Evolutionary conservation across 202 grass and related monocot genomes (phyloP).

Genomic region (Schoenoplectus triqueter): DNA sequence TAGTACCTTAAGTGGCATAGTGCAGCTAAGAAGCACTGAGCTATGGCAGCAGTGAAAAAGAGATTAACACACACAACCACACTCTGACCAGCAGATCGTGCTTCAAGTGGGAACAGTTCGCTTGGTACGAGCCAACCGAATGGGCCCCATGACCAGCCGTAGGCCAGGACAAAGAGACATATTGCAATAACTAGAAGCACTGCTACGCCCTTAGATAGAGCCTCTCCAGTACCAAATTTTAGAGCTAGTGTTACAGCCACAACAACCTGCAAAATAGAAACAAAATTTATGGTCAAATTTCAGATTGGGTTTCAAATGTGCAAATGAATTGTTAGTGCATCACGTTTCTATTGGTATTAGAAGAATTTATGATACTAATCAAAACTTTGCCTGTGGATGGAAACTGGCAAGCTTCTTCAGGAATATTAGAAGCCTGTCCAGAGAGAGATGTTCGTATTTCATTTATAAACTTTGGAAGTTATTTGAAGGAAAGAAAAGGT

Average conservation of each 20-base stretch:
- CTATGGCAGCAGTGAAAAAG: slow-evolving; percentile 94
- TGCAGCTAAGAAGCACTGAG: slow-evolving; percentile 93
- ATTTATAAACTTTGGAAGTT: neutral
- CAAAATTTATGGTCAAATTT: neutral
- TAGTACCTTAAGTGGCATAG: slow-evolving; percentile 71
- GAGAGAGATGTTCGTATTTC: neutral
- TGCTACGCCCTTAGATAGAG: slow-evolving; percentile 58
- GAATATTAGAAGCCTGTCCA: neutral
- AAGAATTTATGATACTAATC: slow-evolving; percentile 1
- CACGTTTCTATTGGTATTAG: neutral
- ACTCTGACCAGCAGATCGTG: slow-evolving; percentile 90
- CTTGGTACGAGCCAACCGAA: slow-evolving; percentile 93
- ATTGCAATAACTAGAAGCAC: slow-evolving; percentile 75
- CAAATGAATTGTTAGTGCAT: neutral
- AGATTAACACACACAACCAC: slow-evolving; percentile 96
- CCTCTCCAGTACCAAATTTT: slow-evolving; percentile 66
- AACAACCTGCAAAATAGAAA: slow-evolving; percentile 49
- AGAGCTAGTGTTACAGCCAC: slow-evolving; percentile 70
- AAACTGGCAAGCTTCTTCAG: neutral
- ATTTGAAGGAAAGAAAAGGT: neutral
- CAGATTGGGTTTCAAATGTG: slow-evolving; percentile 1
- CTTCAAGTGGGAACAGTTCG: slow-evolving; percentile 94
- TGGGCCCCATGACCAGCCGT: slow-evolving; percentile 93
- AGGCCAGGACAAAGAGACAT: slow-evolving; percentile 86
- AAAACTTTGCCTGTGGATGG: neutral